phyloP scores from a whole-genome alignment of 2,329 filamentous ascomycete genomes.

The Gaeumannomyces sp. region DNA sequence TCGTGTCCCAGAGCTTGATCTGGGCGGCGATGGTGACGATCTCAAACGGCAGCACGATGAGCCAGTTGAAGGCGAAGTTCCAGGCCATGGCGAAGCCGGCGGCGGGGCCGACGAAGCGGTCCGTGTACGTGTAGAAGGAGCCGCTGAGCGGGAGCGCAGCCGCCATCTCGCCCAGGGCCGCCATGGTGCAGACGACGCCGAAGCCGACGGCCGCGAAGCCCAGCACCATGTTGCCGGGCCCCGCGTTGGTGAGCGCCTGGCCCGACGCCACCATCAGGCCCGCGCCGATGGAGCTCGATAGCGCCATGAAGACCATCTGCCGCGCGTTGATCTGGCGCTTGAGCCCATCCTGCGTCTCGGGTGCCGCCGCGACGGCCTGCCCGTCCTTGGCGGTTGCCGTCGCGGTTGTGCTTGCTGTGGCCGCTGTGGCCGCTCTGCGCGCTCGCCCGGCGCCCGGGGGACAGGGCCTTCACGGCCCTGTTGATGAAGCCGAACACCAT shows the following conservation, averaged over 20 bases:
- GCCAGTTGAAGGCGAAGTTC: constrained; percentile 66
- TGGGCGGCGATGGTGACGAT: constrained; percentile 65
- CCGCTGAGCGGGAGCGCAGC: constrained; percentile 66
- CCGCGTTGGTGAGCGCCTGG: constrained; percentile 60
- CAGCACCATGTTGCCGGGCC: constrained; percentile 65
- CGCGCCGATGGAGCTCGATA: constrained; percentile 59
- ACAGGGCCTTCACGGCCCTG: not conserved
- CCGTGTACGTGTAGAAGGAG: constrained; percentile 62
- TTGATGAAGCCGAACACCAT: not conserved
- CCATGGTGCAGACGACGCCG: constrained; percentile 62
- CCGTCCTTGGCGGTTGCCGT: no score
- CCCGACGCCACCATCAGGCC: constrained; percentile 68
- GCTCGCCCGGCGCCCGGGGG: not conserved
- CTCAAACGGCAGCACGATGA: constrained; percentile 60
- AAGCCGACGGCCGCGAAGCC: constrained; percentile 67
- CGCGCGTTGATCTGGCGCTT: constrained; percentile 63
- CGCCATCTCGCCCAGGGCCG: constrained; percentile 67
- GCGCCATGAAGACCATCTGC: constrained; percentile 60
- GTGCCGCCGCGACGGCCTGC: constrained; percentile 13
- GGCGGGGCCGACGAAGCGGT: constrained; percentile 64
- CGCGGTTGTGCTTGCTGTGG: not conserved
- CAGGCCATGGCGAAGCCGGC: constrained; percentile 64
- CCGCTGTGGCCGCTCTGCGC: not conserved
- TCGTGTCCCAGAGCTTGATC: constrained; percentile 58
- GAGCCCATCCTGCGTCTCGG: constrained; percentile 56